Base-by-base conservation (phyloP, 2,329 filamentous ascomycete species). In the Aschersonia sp. region DNA sequence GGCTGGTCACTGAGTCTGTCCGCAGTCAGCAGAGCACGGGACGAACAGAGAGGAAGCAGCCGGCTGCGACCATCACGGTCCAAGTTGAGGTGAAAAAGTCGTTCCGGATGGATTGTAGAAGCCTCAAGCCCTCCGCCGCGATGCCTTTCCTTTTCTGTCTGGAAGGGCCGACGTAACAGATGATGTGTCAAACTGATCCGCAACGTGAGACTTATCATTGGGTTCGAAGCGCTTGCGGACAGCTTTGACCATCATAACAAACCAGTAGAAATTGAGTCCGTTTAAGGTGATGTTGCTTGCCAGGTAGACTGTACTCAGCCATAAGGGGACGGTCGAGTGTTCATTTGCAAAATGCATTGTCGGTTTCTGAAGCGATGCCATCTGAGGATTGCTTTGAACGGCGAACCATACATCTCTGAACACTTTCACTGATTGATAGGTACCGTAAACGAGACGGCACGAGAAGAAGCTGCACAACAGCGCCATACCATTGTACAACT, bases 201-300 rank as follows among this genome's bases (percentile, higher is more conserved):
- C 55, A 6, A 58, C 62, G 46, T 47, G 52, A 47, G 53, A 57
- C 37, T 61, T 58, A 39, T 65, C 59, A 30, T 51, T 50, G 9
- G 82, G 64, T 50, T 78, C 73, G 59, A 92, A 92, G 30, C 86
- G 74, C 68, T 85, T 88, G 50, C 80, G 73, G 10, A 92, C 78
- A 7, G 86, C 84, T 50, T 78, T 72, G 52, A 94, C 80, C 87
- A 94, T 94, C 74, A 87, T 87, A 58, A 79, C 72, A 61, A 90
- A 92, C 87, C 87, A 94, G 65, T 82, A 85, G 58, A 85, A 80
- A 65, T 94, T 94, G 46, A 94, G 68, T 10, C 74, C 71, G 58
- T 88, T 90, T 30, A 94, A 72, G 0, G 76, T 75, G 22, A 86
- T 47, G 61, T 92, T 92, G 58, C 77, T 80, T 8, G 71, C 71